Conservation (phyloP, 352 stramenopile species). For the Phytophthora pluvialis region DNA sequence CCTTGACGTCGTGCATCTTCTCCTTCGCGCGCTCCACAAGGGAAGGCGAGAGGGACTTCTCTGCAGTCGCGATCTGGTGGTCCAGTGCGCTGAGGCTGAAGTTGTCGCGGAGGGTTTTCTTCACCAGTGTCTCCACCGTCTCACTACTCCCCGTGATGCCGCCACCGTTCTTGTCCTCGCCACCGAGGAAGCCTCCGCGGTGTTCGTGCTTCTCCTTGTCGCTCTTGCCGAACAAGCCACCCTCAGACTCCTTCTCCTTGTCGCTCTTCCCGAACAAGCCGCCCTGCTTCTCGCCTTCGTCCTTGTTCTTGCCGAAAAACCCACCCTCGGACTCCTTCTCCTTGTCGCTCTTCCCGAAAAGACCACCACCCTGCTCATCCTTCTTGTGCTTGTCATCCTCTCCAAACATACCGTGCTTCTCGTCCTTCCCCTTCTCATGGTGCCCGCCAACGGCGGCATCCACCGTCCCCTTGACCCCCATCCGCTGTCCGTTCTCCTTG, state of each 20-base stretch:
- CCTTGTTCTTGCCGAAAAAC: constrained; percentile 4
- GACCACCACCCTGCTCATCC: background rate
- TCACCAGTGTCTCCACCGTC: constrained; percentile 36
- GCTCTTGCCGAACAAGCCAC: constrained; percentile 1
- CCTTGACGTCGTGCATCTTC: constrained; percentile 36
- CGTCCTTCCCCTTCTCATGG: constrained; percentile 14
- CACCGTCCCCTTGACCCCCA: constrained; percentile 31
- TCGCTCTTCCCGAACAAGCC: constrained; percentile 8
- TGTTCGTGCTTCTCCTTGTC: constrained; percentile 14
- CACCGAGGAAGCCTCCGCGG: constrained; percentile 1
- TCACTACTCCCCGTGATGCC: constrained; percentile 30
- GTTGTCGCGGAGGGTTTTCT: constrained; percentile 29
- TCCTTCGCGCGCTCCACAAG: constrained; percentile 41
- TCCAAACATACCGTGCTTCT: constrained; percentile 11
- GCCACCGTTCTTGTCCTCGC: constrained; percentile 28
- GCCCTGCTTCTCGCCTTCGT: constrained; percentile 11
- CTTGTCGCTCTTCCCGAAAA: constrained; percentile 3
- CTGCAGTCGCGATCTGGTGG: constrained; percentile 27
- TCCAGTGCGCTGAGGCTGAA: constrained; percentile 32
- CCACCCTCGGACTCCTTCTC: constrained; percentile 7
- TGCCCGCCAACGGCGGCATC: constrained; percentile 26
- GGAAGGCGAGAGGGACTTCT: constrained; percentile 34
- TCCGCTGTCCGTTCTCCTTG: constrained; percentile 29
- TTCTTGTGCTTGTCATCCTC: constrained; percentile 5
- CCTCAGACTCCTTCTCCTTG: background rate